Base-by-base conservation (phyloP, 768 basidiomycete genomes). In the Infundibulicybe gibba region DNA sequence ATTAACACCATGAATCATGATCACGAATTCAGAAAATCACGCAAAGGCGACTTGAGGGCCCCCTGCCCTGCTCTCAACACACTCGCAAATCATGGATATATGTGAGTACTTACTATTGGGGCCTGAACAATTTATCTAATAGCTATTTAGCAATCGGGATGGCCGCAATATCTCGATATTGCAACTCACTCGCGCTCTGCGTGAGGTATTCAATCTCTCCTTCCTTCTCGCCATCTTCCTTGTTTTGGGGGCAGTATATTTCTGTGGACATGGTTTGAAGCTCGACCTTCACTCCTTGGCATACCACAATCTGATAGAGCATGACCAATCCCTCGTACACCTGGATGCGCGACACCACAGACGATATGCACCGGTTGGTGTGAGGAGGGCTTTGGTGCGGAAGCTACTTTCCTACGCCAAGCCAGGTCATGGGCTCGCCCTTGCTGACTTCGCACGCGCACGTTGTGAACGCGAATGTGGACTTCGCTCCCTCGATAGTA, bases 281-380 rank as follows among this genome's bases (percentile, higher is more conserved):
- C 16, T 54, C 6, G 44, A 52, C 40, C 45, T 54, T 11, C 34
- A 51, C 34, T 39, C 46, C 4, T 45, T 54, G 13, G 53, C 53
- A 3, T 41, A 16, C 25, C 53, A 52, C 21, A 40, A 44, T 45
- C 64, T 57, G 40, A 72, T 82, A 33, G 77, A 81, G 53, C 80
- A 82, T 61, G 65, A 80, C 48, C 75, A 70, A 10, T 76, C 77
- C 6, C 63, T 81, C 20, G 72, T 70, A 3, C 78, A 75, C 40
- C 62, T n/a, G 21, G 51, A 32, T 56, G 54, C 11, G 8, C 25
- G 4, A 8, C 25, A 3, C 25, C 25, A 8, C 25, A 25, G 8
- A 25, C 25, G 25, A 25, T 25, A 4, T 25, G 25, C 25, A 8
- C 25, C 25, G 8, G 3, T 25, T 8, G 4, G 25, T 25, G 25